phyloP scores from a whole-genome alignment of 345 rosid species.

The Cardiospermum halicacabum region DNA sequence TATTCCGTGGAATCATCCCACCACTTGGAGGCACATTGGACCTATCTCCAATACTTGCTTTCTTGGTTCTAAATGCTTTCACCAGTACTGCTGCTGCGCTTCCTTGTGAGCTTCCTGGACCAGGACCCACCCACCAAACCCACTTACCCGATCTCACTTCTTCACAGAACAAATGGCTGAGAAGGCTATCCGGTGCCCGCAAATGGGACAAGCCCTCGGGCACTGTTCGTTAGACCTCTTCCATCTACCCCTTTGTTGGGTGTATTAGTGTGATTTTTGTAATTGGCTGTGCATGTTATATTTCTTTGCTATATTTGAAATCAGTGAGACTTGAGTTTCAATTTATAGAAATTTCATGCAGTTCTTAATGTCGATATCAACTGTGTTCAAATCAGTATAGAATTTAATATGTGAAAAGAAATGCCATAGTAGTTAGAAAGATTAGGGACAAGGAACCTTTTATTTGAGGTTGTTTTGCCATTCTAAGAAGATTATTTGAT shows the following conservation, averaged over 20 bases:
- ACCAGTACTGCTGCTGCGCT: conserved; percentile 80
- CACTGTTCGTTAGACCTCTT: conserved; percentile 18
- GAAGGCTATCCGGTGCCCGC: conserved; percentile 35
- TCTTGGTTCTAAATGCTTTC: conserved; percentile 75
- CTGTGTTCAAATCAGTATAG: not conserved
- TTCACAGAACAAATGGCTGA: conserved; percentile 63
- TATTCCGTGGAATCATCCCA: conserved; percentile 92
- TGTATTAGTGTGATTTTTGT: conserved; percentile 7
- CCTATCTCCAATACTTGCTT: conserved; percentile 81
- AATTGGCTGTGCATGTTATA: not conserved
- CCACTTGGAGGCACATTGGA: conserved; percentile 86
- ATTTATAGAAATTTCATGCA: not conserved
- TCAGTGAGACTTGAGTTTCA: not conserved
- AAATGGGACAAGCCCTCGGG: conserved; percentile 27
- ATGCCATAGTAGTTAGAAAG: not conserved
- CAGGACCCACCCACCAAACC: conserved; percentile 21
- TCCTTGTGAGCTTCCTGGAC: conserved; percentile 73
- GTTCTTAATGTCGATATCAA: not conserved
- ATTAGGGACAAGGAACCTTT: not conserved
- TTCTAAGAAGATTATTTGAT: not conserved
- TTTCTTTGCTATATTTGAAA: not conserved
- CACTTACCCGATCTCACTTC: conserved; percentile 25
- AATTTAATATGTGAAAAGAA: not conserved
- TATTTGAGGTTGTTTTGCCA: not conserved
- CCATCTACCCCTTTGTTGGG: not conserved